A percentile compares a stretch with the other conserved stretches of the same genome.
Conservation (phyloP, 148 eudicot genomes). For the Cornus controversa region DNA sequence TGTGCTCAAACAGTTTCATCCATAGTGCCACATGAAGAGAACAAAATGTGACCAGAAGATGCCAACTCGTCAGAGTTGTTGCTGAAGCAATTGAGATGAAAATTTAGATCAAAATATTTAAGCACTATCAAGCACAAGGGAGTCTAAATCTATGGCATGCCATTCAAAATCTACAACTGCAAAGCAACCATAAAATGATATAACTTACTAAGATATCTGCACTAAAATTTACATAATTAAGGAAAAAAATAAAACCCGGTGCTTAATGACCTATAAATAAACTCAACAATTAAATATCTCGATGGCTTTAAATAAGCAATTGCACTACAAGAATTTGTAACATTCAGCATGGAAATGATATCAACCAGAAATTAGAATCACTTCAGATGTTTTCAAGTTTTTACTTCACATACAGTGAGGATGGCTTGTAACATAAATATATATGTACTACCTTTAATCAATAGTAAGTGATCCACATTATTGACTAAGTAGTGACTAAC, state of each 20-base stretch:
- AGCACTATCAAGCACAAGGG: not conserved
- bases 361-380: not conserved
- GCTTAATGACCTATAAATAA: too few relatives aligned
- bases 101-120: not conserved
- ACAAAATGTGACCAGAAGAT: conserved; percentile 67
- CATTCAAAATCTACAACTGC: not conserved
- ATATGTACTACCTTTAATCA: not conserved
- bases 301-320: not conserved
- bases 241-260: not conserved
- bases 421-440: not conserved
- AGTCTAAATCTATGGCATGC: not conserved
- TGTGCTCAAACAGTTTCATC: conserved; percentile 68
- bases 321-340: not conserved
- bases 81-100: conserved; percentile 40
- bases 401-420: not conserved
- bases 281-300: not conserved
- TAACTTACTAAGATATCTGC: not conserved
- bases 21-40: conserved; percentile 70
- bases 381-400: not conserved
- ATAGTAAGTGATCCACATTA: not conserved
- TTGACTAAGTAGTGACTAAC: not conserved
- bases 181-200: not conserved
- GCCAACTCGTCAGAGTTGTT: conserved; percentile 96
- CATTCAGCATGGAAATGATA: not conserved
- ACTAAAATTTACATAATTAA: not conserved